phyloP scores from a whole-genome alignment of 2,329 filamentous ascomycete genomes.

The Didymella exigua region DNA sequence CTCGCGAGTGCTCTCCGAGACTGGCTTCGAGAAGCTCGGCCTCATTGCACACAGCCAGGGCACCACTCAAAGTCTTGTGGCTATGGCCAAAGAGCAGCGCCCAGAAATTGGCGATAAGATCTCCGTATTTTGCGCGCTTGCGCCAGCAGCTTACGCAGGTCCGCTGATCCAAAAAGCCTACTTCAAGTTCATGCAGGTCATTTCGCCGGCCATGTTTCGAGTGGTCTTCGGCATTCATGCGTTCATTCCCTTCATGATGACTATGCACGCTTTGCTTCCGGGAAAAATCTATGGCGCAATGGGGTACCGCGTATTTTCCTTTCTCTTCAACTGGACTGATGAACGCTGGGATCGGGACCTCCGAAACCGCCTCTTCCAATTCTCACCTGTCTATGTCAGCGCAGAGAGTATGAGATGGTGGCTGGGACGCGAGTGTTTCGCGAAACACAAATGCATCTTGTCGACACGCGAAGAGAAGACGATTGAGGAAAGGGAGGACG shows the following conservation, averaged over 20 bases:
- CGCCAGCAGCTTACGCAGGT: conserved; percentile 88
- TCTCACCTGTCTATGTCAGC: conserved; percentile 87
- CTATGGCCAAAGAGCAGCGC: conserved; percentile 85
- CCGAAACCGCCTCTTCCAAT: conserved; percentile 85
- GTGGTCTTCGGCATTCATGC: conserved; percentile 88
- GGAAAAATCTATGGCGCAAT: conserved; percentile 75
- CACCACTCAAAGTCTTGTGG: conserved; percentile 85
- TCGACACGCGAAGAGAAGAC: conserved; percentile 74
- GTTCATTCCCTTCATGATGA: conserved; percentile 94
- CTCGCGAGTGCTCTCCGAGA: conserved; percentile 79
- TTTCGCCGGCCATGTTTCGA: conserved; percentile 77
- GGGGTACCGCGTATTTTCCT: conserved; percentile 87
- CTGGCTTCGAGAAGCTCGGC: conserved; percentile 80
- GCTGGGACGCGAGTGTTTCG: conserved; percentile 86
- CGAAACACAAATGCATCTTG: conserved; percentile 83
- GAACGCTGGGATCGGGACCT: conserved; percentile 81
- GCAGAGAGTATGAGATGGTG: conserved; percentile 95
- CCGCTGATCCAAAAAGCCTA: conserved; percentile 84
- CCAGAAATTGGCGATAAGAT: conserved; percentile 82
- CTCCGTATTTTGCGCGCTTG: conserved; percentile 87
- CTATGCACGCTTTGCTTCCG: conserved; percentile 72
- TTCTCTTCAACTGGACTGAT: conserved; percentile 88
- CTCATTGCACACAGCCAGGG: conserved; percentile 90
- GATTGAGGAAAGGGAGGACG: conserved; percentile 62
- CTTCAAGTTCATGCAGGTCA: conserved; percentile 87